Percentiles rank a stretch among this genome's conserved stretches.
phyloP scores from a whole-genome alignment of 2,329 filamentous ascomycete species.

The Lachnum nothofagi region DNA sequence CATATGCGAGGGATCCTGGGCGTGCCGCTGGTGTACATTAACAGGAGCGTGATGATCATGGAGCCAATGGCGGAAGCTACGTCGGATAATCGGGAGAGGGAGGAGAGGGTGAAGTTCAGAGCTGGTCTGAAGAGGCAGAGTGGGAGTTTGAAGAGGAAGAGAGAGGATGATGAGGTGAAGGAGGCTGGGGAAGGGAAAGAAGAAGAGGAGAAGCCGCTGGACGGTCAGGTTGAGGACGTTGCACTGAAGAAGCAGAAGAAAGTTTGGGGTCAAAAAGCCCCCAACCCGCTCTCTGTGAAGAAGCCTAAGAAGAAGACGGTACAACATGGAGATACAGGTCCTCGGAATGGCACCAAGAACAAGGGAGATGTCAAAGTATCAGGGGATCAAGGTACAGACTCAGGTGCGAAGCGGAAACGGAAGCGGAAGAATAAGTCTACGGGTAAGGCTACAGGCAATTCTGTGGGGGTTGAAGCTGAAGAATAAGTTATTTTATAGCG shows the following conservation, averaged over 20 bases:
- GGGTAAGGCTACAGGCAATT: conserved; percentile 15
- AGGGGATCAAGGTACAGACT: conserved; percentile 18
- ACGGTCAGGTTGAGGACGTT: conserved; percentile 24
- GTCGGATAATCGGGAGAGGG: conserved; percentile 56
- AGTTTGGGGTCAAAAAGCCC: conserved; percentile 58
- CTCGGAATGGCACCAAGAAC: conserved; percentile 25
- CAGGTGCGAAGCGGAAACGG: conserved; percentile 34
- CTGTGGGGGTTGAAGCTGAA: conserved; percentile 10
- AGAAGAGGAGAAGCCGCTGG: conserved; percentile 7
- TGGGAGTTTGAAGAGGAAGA: conserved; percentile 34
- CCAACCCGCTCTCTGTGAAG: conserved; percentile 67
- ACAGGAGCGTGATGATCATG: conserved; percentile 72
- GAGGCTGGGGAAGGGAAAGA: conserved; percentile 18
- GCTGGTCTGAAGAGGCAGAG: conserved; percentile 55
- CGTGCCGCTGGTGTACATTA: conserved; percentile 73
- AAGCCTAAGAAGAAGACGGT: conserved; percentile 57
- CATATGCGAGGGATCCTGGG: conserved; percentile 63
- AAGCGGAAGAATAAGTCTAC: conserved; percentile 35
- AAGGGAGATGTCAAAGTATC: conserved; percentile 25
- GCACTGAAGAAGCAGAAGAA: conserved; percentile 55
- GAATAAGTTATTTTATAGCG: conserved; percentile 15
- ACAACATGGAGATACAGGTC: conserved; percentile 16
- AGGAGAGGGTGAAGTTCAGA: conserved; percentile 71
- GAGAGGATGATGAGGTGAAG: conserved; percentile 27
- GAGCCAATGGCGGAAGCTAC: conserved; percentile 70